Evolutionary conservation across 2,329 filamentous ascomycete genomes (phyloP).

Genomic region (Dactylella cylindrospora): DNA sequence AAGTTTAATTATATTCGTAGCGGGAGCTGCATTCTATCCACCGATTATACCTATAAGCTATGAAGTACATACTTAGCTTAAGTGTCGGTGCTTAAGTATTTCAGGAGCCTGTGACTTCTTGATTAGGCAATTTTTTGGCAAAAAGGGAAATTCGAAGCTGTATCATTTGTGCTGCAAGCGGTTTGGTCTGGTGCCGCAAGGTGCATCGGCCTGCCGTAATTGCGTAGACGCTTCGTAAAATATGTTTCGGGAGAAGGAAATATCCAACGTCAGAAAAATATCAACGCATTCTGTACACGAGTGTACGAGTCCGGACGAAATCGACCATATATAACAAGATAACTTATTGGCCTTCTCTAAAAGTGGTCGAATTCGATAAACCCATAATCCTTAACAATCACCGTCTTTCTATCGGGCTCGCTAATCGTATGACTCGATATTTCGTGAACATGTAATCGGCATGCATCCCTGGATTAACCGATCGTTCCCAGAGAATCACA

Average conservation of each 20-base stretch:
- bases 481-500: constrained; percentile 4
- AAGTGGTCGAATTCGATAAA: constrained; percentile 2
- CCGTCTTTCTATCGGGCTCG: neutral
- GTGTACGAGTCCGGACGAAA: neutral
- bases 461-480: constrained; percentile 1
- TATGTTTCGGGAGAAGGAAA: neutral
- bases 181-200: constrained; percentile 1
- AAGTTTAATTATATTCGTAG: too few relatives aligned
- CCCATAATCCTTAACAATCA: neutral
- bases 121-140: too few relatives aligned
- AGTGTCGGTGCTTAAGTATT: too few relatives aligned
- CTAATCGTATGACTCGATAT: constrained; percentile 4
- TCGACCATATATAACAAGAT: constrained; percentile 4
- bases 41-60: too few relatives aligned
- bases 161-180: neutral
- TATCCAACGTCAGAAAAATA: constrained; percentile 2
- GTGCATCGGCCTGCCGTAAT: neutral
- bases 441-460: constrained; percentile 3
- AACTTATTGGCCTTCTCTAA: constrained; percentile 2
- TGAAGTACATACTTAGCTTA: too few relatives aligned
- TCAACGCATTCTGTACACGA: constrained; percentile 2
- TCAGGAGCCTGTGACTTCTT: too few relatives aligned
- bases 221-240: neutral
- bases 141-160: neutral
- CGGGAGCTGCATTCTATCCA: too few relatives aligned